Evolutionary conservation across 1,284 basidiomycete genomes (phyloP).

Genomic region (Leccinum proximum): DNA sequence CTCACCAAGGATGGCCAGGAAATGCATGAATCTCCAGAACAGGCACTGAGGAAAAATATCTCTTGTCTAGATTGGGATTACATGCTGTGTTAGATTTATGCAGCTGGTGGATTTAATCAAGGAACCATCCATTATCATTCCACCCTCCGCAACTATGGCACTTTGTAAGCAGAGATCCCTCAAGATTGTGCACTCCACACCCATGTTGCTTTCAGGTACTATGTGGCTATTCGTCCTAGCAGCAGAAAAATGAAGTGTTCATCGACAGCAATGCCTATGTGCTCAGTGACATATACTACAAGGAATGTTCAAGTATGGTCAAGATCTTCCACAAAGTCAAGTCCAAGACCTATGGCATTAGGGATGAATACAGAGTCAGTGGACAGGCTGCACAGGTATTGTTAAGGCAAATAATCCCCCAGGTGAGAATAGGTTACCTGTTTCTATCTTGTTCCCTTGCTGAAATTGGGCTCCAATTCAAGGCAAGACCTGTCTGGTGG

Average conservation of each 20-base stretch:
- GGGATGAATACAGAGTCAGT: constrained; percentile 10
- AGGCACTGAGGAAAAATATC: background rate
- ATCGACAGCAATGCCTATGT: constrained; percentile 17
- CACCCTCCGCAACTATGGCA: background rate
- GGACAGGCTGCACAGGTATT: constrained; percentile 6
- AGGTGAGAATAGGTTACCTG: too few relatives aligned
- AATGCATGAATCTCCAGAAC: background rate
- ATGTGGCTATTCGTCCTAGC: constrained; percentile 5
- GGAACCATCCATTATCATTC: background rate
- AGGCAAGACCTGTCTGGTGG: too few relatives aligned
- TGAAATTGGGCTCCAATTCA: too few relatives aligned
- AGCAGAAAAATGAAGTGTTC: background rate
- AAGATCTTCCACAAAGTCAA: constrained; percentile 1
- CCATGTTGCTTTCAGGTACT: constrained; percentile 11
- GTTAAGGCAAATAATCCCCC: too few relatives aligned
- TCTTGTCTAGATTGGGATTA: constrained; percentile 10
- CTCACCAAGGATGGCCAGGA: constrained; percentile 6
- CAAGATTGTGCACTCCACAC: background rate
- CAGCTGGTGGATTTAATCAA: background rate
- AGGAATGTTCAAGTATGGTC: background rate
- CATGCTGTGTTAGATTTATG: constrained; percentile 13
- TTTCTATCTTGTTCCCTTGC: too few relatives aligned
- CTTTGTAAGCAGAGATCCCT: background rate
- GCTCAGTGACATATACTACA: background rate
- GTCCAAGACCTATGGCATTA: constrained; percentile 4